Percentiles rank a stretch among this genome's conserved stretches.
phyloP scores from a whole-genome alignment of 2,329 filamentous ascomycete genomes.

The Colletotrichum melonis region DNA sequence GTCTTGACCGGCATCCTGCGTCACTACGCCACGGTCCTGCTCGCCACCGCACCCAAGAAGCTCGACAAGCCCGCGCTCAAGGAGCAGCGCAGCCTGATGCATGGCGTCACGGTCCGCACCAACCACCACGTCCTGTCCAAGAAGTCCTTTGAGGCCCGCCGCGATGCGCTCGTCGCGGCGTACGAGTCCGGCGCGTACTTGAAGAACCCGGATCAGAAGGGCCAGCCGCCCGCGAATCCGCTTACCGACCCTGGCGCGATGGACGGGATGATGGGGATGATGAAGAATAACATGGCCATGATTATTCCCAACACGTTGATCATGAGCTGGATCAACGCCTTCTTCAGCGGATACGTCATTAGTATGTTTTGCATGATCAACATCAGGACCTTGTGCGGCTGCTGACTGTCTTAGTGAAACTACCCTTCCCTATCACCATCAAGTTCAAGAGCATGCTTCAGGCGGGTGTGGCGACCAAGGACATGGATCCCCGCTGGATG shows the following conservation, averaged over 20 bases:
- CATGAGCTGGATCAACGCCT: conserved; percentile 99
- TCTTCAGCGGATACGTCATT: conserved; percentile 98
- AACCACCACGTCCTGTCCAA: conserved; percentile 85
- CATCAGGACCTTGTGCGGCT: background rate
- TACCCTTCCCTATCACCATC: conserved; percentile 96
- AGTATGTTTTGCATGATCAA: conserved; percentile 61
- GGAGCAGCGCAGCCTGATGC: conserved; percentile 87
- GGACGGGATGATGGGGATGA: conserved; percentile 99
- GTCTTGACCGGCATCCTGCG: conserved; percentile 94
- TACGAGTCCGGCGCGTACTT: conserved; percentile 90
- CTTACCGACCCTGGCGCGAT: conserved; percentile 96
- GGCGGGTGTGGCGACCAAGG: conserved; percentile 92
- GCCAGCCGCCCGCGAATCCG: conserved; percentile 90
- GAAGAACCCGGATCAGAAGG: conserved; percentile 87
- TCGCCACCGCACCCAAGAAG: conserved; percentile 87
- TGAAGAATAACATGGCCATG: conserved; percentile 99
- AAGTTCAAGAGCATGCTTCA: conserved; percentile 99
- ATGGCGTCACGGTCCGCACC: conserved; percentile 84
- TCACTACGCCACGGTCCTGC: conserved; percentile 94
- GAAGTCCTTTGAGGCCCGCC: conserved; percentile 81
- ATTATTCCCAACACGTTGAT: conserved; percentile 99
- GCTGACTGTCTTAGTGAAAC: conserved; percentile 75
- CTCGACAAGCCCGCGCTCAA: conserved; percentile 80
- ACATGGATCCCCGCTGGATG: conserved; percentile 98
- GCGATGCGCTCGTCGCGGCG: conserved; percentile 81